Evolutionary conservation across 1,284 basidiomycete genomes (phyloP), one percentile per base, ranked within the genome.

Genomic region (Irpex sp.): DNA sequence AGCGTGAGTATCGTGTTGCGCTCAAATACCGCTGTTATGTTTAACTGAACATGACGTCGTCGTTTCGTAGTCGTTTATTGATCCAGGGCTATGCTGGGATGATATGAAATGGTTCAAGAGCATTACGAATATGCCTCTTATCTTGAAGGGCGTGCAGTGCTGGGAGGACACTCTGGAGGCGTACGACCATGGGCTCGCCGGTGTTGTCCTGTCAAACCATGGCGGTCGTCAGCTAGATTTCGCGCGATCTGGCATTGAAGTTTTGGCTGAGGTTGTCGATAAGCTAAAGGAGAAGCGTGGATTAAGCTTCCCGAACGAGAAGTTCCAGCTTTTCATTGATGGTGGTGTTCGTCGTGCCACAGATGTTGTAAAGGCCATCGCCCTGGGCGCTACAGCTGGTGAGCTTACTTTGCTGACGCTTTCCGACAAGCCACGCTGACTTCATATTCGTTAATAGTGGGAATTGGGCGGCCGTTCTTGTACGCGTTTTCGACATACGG

Each of bases 51-150:
- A 15, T 50, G 57, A 46, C 26, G 26, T 31, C 17, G 35, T 53
- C 17, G n/a, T 50, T 50, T 31, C 5, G 33, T 74, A 95, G 84
- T 92, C 92, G 5, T 98, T 98, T 78, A 98, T 98, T 69, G 96
- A 98, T 75, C 94, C 97, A 0, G 84, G 86, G 17, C 78, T 98
- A 61, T 86, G 84, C 64, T 98, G 96, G 96, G 83, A 84, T 51
- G 95, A 98, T 73, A 79, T 98, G 53, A 78, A 84, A 6, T 97
- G 94, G 86, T 94, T 98, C 77, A 88, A 88, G 75, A 87, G 84
- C 68, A 94, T 97, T 67, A 97, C 96, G 0, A 90, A 88, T 68
- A 94, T 97, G 92, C 95, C 95, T n/a, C 81, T 98, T 66, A 87
- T 97, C 66, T 79, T 98, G 53, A 98, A 98, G 76, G 94, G 96